Evolutionary conservation across 768 basidiomycete species (phyloP).

Genomic region (Boletus rubescentipes): DNA sequence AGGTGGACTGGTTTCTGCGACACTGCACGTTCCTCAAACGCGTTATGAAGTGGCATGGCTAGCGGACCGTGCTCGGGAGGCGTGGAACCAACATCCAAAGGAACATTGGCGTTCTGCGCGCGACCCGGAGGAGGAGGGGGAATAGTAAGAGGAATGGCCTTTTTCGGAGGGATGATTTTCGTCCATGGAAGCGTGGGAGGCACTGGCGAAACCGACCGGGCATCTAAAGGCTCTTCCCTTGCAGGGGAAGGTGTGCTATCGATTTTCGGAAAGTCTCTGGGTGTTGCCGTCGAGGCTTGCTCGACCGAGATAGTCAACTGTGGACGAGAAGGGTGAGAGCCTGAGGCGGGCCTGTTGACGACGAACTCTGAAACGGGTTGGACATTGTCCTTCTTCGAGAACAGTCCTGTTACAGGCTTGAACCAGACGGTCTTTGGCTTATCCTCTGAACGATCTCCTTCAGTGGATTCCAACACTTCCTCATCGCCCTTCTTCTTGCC

Average conservation of each 20-base stretch:
- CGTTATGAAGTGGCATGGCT: constrained; percentile 44
- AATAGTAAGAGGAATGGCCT: constrained; percentile 35
- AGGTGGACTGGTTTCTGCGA: constrained; percentile 19
- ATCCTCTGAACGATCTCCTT: constrained; percentile 25
- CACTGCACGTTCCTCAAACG: constrained; percentile 29
- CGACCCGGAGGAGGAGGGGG: constrained; percentile 33
- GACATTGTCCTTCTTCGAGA: constrained; percentile 24
- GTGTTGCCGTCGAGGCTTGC: constrained; percentile 32
- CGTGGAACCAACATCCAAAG: constrained; percentile 34
- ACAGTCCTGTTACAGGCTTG: constrained; percentile 33
- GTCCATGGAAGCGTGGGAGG: constrained; percentile 27
- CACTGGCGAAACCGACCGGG: constrained; percentile 33
- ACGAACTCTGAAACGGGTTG: constrained; percentile 19
- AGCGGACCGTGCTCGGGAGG: constrained; percentile 26
- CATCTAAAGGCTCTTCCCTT: constrained; percentile 26
- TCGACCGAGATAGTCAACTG: constrained; percentile 46
- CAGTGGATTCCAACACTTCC: constrained; percentile 22
- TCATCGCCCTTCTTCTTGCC: constrained; percentile 40
- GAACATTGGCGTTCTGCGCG: constrained; percentile 36
- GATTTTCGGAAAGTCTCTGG: constrained; percentile 27
- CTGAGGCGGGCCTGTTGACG: constrained; percentile 16
- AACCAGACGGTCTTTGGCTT: constrained; percentile 35
- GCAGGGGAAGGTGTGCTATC: constrained; percentile 29
- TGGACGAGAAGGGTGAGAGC: constrained; percentile 26
- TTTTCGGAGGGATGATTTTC: constrained; percentile 25